Evolutionary conservation across 129 eudicot genomes (phyloP), one percentile per base, ranked within the genome.

Genomic region (Apium graveolens): DNA sequence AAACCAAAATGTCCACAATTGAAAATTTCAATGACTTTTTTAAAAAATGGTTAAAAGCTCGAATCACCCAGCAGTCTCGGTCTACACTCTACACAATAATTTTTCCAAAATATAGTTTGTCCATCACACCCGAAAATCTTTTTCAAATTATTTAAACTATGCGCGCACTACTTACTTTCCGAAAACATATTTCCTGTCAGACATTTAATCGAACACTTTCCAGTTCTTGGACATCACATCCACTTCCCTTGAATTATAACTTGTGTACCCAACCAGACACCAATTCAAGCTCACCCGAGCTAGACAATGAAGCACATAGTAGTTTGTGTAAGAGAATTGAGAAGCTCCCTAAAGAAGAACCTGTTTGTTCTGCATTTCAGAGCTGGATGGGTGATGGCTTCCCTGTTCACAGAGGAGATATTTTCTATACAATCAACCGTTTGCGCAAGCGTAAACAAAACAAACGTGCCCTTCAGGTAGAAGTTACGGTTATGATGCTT

Each of bases 311-410:
- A 38, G 75, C 38, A 43, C 86, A 70, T 16, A 85, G 76, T 57
- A 88, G 80, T 81, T 84, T 96, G 83, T 90, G 97, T 85, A 78
- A 78, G 12, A 87, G 93, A 81, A 96, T 96, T 45, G 99, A 92
- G 85, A 90, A 78, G 80, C 86, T 90, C 21, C 78, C 82, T 6
- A 89, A 79, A 84, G 87, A 84, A 35, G 90, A 84, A 37, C 71
- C 93, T 3, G 89, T 96, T 72, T 91, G 90, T 11, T 80, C 78
- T 24, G 97, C 92, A 7, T 92, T 96, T 69, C 97, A 73, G 81
- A 90, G 89, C 78, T 96, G 99, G 97, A 96, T 96, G 99, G 97
- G 97, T 45, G 91, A 96, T 75, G 99, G 99, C 3, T 83, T 96
- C 57, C 96, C 97, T 11, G 53, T 96, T 73, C 91, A 87, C 42